Conservation (phyloP, 306 rosid genomes). For the Pachyrhizus erosus region DNA sequence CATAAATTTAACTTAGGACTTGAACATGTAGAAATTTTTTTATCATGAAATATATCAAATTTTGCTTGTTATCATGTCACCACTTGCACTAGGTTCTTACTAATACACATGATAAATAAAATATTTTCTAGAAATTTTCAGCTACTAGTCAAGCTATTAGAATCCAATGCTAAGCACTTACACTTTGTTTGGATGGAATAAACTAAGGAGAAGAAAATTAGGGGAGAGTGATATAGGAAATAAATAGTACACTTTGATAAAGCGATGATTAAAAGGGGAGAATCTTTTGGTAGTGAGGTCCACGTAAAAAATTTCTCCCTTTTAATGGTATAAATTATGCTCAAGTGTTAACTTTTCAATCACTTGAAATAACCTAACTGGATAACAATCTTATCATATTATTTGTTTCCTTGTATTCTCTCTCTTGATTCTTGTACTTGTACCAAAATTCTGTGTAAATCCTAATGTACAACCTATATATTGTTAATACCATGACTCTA, state of each 20-base stretch:
- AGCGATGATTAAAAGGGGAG: too few species aligned
- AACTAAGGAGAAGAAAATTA: background rate
- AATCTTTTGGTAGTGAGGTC: too few species aligned
- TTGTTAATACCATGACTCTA: background rate
- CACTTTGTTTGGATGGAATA: background rate
- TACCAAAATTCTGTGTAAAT: background rate
- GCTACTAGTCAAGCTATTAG: background rate
- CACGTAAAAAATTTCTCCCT: too few species aligned
- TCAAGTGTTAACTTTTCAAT: background rate
- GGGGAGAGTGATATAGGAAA: too few species aligned
- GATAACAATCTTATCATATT: background rate
- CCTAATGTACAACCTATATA: background rate
- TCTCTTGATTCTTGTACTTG: background rate
- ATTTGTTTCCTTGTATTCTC: background rate
- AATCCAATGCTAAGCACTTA: background rate
- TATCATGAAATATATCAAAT: background rate
- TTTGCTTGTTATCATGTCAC: background rate
- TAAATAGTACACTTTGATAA: too few species aligned
- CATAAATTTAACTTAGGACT: background rate
- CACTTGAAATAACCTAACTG: background rate
- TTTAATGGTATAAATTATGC: too few species aligned
- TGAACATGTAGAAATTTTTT: background rate
- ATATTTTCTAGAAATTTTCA: background rate
- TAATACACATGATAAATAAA: background rate
- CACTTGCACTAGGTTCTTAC: background rate